A percentile compares a stretch with the other conserved stretches of the same genome.
phyloP scores from a whole-genome alignment of 352 stramenopile species.

The Phytophthora chlamydospora region DNA sequence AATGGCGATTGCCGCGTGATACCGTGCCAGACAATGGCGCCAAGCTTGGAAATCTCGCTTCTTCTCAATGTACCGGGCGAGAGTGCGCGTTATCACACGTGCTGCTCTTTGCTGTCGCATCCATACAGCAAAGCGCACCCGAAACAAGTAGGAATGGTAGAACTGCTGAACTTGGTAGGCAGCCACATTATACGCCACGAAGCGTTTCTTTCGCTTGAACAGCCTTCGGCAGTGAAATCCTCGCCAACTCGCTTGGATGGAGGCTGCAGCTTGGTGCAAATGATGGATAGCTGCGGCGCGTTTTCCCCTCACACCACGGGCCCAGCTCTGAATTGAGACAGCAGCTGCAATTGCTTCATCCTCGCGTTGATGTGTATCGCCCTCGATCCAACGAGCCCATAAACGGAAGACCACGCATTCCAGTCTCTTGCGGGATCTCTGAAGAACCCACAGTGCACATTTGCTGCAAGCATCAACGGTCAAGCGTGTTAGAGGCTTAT shows the following conservation, averaged over 20 bases:
- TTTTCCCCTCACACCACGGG: constrained; percentile 39
- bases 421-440: constrained; percentile 39
- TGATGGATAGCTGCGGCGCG: constrained; percentile 25
- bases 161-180: constrained; percentile 42
- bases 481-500: too few species aligned
- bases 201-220: constrained; percentile 41
- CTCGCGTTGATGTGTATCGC: constrained; percentile 29
- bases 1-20: constrained; percentile 61
- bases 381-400: constrained; percentile 45
- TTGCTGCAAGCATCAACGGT: constrained; percentile 39
- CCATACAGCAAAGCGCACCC: constrained; percentile 35
- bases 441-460: constrained; percentile 46
- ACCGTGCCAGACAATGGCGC: constrained; percentile 48
- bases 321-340: constrained; percentile 63
- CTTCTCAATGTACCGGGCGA: constrained; percentile 47
- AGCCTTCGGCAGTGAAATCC: constrained; percentile 59
- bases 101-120: constrained; percentile 42
- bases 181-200: constrained; percentile 40
- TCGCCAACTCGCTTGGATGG: constrained; percentile 55
- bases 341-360: constrained; percentile 52
- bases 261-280: constrained; percentile 34
- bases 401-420: constrained; percentile 23
- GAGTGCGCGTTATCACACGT: constrained; percentile 39
- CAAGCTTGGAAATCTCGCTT: constrained; percentile 46
- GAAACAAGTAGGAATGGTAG: constrained; percentile 47